phyloP scores from a whole-genome alignment of 768 basidiomycete genomes.

The Sistotremastrum suecicum region DNA sequence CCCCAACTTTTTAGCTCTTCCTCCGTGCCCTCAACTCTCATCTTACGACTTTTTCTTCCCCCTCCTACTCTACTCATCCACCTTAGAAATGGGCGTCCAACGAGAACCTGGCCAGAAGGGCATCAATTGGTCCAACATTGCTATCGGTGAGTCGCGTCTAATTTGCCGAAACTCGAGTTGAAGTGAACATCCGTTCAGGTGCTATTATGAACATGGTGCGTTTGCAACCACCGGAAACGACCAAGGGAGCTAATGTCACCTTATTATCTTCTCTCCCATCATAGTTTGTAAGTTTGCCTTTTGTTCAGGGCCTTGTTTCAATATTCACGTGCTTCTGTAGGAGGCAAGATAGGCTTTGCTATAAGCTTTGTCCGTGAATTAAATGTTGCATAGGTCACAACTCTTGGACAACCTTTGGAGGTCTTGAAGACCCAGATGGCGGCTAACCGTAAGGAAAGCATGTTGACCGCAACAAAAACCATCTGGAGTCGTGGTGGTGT shows the following conservation, averaged over 20 bases:
- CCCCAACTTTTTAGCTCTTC: conserved; percentile 4
- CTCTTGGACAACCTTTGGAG: conserved; percentile 94
- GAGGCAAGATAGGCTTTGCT: conserved; percentile 43
- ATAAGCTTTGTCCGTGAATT: not conserved
- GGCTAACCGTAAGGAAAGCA: conserved; percentile 83
- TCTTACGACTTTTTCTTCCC: not conserved
- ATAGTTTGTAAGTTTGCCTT: conserved; percentile 21
- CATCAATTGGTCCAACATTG: conserved; percentile 89
- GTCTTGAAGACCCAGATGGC: conserved; percentile 99
- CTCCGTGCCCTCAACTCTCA: conserved; percentile 1
- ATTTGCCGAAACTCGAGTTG: conserved; percentile 9
- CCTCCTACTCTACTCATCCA: conserved; percentile 4
- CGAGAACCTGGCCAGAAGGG: conserved; percentile 86
- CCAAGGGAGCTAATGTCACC: conserved; percentile 1
- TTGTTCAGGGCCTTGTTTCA: conserved; percentile 1
- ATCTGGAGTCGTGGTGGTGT: conserved; percentile 90
- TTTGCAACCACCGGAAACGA: conserved; percentile 8
- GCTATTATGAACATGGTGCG: conserved; percentile 97
- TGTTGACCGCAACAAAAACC: conserved; percentile 70
- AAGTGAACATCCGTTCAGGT: conserved; percentile 32
- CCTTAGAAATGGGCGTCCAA: conserved; percentile 55
- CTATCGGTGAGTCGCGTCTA: conserved; percentile 52
- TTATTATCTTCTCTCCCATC: not conserved
- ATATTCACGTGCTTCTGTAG: conserved; percentile 23
- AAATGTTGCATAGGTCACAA: conserved; percentile 59